Evolutionary conservation across 2,329 filamentous ascomycete species (phyloP).

Genomic region (Microcyclospora pomicola): DNA sequence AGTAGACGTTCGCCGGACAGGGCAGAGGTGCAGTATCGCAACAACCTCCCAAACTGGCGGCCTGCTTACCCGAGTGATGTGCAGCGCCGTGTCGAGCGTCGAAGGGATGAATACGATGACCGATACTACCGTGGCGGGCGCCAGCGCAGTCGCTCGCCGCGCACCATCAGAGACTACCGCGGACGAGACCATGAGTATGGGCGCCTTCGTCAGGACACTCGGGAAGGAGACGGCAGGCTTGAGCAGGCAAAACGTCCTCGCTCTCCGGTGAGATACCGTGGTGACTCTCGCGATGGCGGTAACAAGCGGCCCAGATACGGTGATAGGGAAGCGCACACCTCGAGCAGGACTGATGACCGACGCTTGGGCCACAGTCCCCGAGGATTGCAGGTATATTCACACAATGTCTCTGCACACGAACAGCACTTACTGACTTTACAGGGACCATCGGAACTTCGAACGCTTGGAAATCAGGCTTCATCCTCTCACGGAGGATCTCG

Average conservation of each 20-base stretch:
- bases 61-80: conserved; percentile 1
- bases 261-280: background rate
- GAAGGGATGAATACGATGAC: conserved; percentile 5
- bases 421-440: conserved; percentile 7
- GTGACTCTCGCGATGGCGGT: conserved; percentile 4
- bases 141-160: conserved; percentile 1
- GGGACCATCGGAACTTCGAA: conserved; percentile 10
- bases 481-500: conserved; percentile 9
- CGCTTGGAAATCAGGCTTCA: conserved; percentile 10
- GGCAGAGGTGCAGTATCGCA: conserved; percentile 1
- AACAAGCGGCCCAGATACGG: conserved; percentile 3
- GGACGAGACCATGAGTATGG: conserved; percentile 6
- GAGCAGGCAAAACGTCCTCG: background rate
- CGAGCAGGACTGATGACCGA: too few species aligned
- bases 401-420: background rate
- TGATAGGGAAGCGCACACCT: conserved; percentile 1
- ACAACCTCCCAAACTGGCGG: conserved; percentile 1
- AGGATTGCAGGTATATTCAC: conserved; percentile 6
- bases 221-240: conserved; percentile 1
- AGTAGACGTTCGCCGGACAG: conserved; percentile 1
- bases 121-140: conserved; percentile 9
- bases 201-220: too few species aligned
- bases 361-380: conserved; percentile 2
- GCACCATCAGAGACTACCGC: conserved; percentile 4
- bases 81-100: conserved; percentile 2